These are phyloP conservation scores for Drosera spatulata DNA, from an alignment of 179 eudicot genomes.

Conservation along the genomic window DNA sequence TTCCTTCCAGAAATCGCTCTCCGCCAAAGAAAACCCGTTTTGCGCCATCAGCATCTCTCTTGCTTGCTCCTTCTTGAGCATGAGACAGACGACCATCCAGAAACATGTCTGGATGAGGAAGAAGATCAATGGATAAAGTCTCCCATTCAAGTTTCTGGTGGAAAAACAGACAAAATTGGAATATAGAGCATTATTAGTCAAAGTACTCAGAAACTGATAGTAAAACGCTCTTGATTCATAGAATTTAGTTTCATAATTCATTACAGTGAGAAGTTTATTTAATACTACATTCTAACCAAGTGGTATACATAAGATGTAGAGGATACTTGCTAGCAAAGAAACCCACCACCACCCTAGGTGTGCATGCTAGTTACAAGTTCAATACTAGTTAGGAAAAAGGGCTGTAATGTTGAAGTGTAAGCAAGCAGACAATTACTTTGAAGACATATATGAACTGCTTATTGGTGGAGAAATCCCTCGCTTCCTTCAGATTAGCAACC, in stretches of 20 bases:
- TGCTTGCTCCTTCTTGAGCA: constrained; percentile 41
- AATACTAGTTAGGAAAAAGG: neutral
- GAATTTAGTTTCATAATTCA: too few species aligned
- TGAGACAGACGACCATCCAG: constrained; percentile 38
- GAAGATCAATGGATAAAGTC: constrained; percentile 78
- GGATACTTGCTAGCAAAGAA: too few species aligned
- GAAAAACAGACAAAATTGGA: neutral
- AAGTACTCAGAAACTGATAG: neutral
- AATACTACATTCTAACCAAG: too few species aligned
- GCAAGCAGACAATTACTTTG: constrained; percentile 42
- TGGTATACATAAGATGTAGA: too few species aligned
- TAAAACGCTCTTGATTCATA: neutral
- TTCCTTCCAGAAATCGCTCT: constrained; percentile 93
- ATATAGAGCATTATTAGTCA: neutral
- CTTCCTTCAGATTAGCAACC: constrained; percentile 96
- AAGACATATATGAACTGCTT: constrained; percentile 79
- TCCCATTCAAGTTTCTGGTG: constrained; percentile 97
- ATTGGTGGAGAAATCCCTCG: constrained; percentile 77
- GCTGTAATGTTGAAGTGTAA: too few species aligned
- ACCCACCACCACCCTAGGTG: neutral
- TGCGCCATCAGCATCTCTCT: constrained; percentile 93
- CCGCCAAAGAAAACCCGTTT: constrained; percentile 95
- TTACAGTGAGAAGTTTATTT: too few species aligned
- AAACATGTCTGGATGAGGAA: constrained; percentile 99
- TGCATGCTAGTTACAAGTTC: neutral